Evolutionary conservation across 1,284 basidiomycete genomes (phyloP).

Genomic region (Ganoderma multipileum): DNA sequence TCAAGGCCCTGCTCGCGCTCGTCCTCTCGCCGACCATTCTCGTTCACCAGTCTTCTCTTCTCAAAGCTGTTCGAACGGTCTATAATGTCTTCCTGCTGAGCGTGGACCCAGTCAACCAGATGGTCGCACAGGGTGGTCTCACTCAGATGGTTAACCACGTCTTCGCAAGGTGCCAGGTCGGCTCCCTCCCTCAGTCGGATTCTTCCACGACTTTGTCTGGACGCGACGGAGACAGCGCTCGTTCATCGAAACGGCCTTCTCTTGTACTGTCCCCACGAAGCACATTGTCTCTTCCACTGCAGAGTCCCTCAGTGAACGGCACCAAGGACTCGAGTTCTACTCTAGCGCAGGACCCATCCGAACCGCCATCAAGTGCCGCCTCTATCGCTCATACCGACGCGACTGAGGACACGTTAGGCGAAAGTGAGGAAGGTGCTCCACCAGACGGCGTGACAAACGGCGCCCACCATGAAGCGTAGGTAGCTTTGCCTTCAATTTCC

Average conservation of each 20-base stretch:
- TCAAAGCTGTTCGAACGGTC: constrained; percentile 95
- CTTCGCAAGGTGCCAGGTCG: constrained; percentile 76
- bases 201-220: constrained; percentile 35
- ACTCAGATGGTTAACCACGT: constrained; percentile 98
- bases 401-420: constrained; percentile 17
- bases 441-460: constrained; percentile 8
- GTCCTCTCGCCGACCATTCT: constrained; percentile 87
- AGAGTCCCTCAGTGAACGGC: constrained; percentile 22
- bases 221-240: constrained; percentile 20
- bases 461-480: constrained; percentile 24
- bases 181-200: constrained; percentile 32
- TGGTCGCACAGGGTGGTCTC: constrained; percentile 94
- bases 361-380: constrained; percentile 12
- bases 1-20: constrained; percentile 90
- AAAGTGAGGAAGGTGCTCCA: constrained; percentile 1
- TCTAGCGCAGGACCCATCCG: constrained; percentile 25
- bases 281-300: constrained; percentile 26
- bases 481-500: constrained; percentile 4
- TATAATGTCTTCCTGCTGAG: constrained; percentile 96
- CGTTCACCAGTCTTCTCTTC: constrained; percentile 92
- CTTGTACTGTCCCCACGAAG: constrained; percentile 41
- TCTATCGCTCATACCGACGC: constrained; percentile 21
- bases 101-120: constrained; percentile 90
- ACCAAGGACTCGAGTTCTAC: constrained; percentile 26
- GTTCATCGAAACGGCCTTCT: constrained; percentile 35